Base-by-base conservation (phyloP, 2,329 filamentous ascomycete species). In the Diaporthe sp. region DNA sequence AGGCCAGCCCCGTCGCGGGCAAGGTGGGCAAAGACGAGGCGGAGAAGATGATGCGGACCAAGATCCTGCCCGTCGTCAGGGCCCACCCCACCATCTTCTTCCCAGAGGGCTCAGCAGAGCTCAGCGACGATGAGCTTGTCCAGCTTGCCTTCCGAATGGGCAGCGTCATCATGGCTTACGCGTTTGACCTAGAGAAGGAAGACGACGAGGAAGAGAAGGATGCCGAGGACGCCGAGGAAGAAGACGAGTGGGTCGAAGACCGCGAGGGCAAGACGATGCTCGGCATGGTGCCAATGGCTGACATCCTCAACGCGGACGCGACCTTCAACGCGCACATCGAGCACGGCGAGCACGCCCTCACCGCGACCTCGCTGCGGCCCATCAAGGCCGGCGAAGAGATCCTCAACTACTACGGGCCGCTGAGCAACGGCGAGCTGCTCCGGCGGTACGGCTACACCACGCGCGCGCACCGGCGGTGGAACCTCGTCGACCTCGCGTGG, bases 381-480 rank as follows among this genome's bases (percentile, higher is more conserved):
- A 95, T 98, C 79, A 85, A 84, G 34, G 89, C 90, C 0, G 94
- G 94, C 8, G 90, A 95, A 74, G 94, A 98, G 82, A 91, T 98
- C 25, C 91, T 96, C 81, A 98, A 98, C 82, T 96, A 98, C 84
- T 98, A 98, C 79, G 96, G 96, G 0, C 92, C 95, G 8, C 90
- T 97, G 4, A 94, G 95, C 13, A 94, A 94, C 75, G 93, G 94
- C 1, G 95, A 98, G 81, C 87, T 98, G 10, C 88, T 98, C 15
- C 89, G 96, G 49, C 89, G 95, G 19, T 98, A 98, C 79, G 96
- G 96, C 25, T 98, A 98, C 80, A 91, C 95, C n/a, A 96, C 95
- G 0, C 85, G 90, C 39, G 93, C 92, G 78, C 96, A 98, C 79
- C 86, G 91, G 13, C 88, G 92, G 55, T 95, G 95, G 82, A 95